Percentiles rank a stretch among this genome's conserved stretches.
Conservation (phyloP, 495 filamentous ascomycete genomes). For the Talaromyces liani region DNA sequence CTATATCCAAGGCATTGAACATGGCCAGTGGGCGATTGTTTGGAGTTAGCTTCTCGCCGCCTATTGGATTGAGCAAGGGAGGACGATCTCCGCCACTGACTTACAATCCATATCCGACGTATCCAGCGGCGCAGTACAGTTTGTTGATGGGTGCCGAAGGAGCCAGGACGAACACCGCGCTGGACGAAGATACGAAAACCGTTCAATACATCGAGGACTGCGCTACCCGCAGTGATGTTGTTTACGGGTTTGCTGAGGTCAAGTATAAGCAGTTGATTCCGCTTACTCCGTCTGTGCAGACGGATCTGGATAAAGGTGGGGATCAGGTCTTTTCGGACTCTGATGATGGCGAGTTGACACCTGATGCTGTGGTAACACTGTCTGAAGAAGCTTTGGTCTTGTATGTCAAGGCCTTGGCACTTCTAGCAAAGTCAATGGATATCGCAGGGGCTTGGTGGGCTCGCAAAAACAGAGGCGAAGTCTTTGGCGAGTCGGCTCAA, state of each 20-base stretch:
- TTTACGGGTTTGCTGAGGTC: conserved; percentile 94
- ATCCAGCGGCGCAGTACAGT: conserved; percentile 59
- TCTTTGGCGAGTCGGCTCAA: conserved; percentile 40
- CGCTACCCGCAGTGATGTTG: conserved; percentile 86
- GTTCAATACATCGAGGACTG: conserved; percentile 81
- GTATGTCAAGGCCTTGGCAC: conserved; percentile 85
- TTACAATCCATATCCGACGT: conserved; percentile 78
- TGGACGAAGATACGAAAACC: conserved; percentile 75
- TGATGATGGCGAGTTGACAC: conserved; percentile 52
- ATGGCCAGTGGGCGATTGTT: conserved; percentile 85
- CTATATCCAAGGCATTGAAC: conserved; percentile 89
- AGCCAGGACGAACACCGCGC: conserved; percentile 42
- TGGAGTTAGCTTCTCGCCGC: conserved; percentile 63
- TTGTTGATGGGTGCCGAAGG: conserved; percentile 61
- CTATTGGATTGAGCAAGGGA: conserved; percentile 58
- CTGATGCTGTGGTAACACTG: conserved; percentile 76
- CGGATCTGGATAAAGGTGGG: conserved; percentile 35
- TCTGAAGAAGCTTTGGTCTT: conserved; percentile 94
- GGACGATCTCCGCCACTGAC: conserved; percentile 65
- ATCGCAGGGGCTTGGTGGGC: conserved; percentile 91
- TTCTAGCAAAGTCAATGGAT: conserved; percentile 94
- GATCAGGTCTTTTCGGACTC: conserved; percentile 27
- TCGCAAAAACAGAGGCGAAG: conserved; percentile 62
- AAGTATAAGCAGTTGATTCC: conserved; percentile 96
- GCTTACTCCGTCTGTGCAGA: conserved; percentile 63